Evolutionary conservation across 305 asterid genomes (phyloP), one percentile per base, ranked within the genome.

Genomic region (Fraxinus velutina): DNA sequence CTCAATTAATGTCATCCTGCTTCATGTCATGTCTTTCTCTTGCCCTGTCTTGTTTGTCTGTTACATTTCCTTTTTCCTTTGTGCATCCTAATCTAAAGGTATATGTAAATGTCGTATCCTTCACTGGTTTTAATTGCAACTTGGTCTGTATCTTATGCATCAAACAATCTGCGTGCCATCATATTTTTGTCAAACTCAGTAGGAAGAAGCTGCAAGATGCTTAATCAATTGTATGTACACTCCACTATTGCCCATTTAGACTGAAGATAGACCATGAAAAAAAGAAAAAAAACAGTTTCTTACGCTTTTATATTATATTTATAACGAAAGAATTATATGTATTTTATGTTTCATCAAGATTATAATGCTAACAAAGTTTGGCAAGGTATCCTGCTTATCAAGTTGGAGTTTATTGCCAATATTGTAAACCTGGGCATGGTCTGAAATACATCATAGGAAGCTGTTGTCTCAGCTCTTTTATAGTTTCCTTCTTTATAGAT

Each of bases 381-480:
- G 13, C 17, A 47, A 44, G 15, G 77, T 55, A 27, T 62, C 44
- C 30, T 10, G 36, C 36, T 73, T 33, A 37, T 71, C 33, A 39
- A 30, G 62, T 44, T 33, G 78, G 6, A 32, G 78, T 83, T 78
- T 70, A 47, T 50, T 76, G 15, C 73, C 37, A 3, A 4, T 66
- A 72, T 17, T 78, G 19, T 52, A 57, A 57, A 52, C 42, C 22
- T 34, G 66, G 64, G 21, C 75, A 64, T 76, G 84, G 71, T 30
- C 22, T 39, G 50, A 32, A 34, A 21, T 60, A 12, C 60, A 66
- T 21, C 73, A 27, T 1, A 60, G 13, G 29, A 60, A 60, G 29
- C 30, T 6, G 4, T 60, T 60, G 24, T 52, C 68, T 17, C 19
- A 19, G 10, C 68, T 17, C 57, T 6, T 24, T 76, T 24, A 6